phyloP scores from a whole-genome alignment of 2,329 filamentous ascomycete genomes.

The Alternaria consortialis region DNA sequence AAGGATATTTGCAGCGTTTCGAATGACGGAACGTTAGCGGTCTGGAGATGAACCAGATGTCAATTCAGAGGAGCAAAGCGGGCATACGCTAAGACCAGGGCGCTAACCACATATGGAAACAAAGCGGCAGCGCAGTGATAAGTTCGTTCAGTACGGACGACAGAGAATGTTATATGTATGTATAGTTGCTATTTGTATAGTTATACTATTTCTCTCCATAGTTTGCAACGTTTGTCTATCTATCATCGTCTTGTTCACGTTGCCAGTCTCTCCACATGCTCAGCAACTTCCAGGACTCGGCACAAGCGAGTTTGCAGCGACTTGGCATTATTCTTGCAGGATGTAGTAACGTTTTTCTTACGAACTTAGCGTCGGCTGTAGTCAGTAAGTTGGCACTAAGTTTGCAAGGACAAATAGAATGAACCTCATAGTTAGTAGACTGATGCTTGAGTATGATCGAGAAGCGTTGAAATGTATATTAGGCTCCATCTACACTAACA shows the following conservation, averaged over 20 bases:
- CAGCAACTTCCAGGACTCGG: too few relatives aligned
- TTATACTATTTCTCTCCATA: not conserved
- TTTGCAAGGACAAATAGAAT: not conserved
- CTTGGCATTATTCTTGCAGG: too few relatives aligned
- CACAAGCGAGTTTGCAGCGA: too few relatives aligned
- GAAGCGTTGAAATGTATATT: not conserved
- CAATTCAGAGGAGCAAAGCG: not conserved
- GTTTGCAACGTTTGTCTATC: not conserved
- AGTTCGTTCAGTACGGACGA: not conserved
- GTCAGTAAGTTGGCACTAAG: not conserved
- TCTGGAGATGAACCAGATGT: not conserved
- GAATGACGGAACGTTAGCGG: not conserved
- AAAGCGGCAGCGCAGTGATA: not conserved
- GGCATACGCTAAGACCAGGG: not conserved
- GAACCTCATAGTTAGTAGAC: not conserved
- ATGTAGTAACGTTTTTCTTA: too few relatives aligned
- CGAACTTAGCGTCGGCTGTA: not conserved
- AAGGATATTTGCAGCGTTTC: not conserved
- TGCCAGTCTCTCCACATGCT: not conserved
- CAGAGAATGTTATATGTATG: not conserved
- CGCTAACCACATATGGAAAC: not conserved
- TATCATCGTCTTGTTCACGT: not conserved
- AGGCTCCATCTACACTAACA: not conserved
- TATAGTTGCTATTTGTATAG: not conserved
- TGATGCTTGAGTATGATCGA: not conserved